A percentile compares a stretch with the other conserved stretches of the same genome.
Evolutionary conservation across 495 filamentous ascomycete genomes (phyloP).

Genomic region (Pseudomonodictys pantanalensis): DNA sequence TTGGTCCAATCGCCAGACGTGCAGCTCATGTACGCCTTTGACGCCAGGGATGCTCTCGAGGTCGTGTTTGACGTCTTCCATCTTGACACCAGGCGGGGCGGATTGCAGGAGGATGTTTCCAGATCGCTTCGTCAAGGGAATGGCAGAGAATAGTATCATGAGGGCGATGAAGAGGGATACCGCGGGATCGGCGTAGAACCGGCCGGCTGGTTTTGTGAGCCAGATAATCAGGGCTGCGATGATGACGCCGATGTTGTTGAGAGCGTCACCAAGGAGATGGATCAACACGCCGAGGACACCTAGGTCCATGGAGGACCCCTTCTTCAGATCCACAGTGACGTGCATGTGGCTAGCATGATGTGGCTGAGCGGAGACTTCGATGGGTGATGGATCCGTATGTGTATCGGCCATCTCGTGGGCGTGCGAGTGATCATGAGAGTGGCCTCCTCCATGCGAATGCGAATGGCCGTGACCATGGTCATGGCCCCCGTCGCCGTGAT

Average conservation of each 20-base stretch:
- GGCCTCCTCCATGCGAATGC: slow-evolving; percentile 13
- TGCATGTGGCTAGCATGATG: slow-evolving; percentile 20
- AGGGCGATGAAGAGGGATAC: slow-evolving; percentile 95
- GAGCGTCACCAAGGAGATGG: slow-evolving; percentile 78
- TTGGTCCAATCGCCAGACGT: slow-evolving; percentile 54
- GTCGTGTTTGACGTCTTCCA: slow-evolving; percentile 32
- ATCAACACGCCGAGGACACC: slow-evolving; percentile 51
- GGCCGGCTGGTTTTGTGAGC: slow-evolving; percentile 67
- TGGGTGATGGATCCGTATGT: neutral
- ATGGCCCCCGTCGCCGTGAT: slow-evolving; percentile 12
- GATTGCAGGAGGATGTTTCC: slow-evolving; percentile 39
- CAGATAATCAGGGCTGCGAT: slow-evolving; percentile 89
- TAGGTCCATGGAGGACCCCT: slow-evolving; percentile 45
- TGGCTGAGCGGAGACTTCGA: neutral
- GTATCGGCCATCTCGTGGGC: neutral
- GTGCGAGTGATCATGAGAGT: slow-evolving; percentile 1
- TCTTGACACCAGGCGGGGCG: slow-evolving; percentile 30
- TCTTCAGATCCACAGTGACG: slow-evolving; percentile 1
- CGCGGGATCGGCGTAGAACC: slow-evolving; percentile 80
- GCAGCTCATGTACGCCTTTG: slow-evolving; percentile 50
- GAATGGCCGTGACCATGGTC: slow-evolving; percentile 1
- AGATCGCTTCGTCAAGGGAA: slow-evolving; percentile 45
- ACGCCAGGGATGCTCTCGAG: slow-evolving; percentile 52
- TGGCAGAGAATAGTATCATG: slow-evolving; percentile 70
- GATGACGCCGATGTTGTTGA: slow-evolving; percentile 97